These are phyloP conservation scores for Psilocybe cubensis DNA, from an alignment of 768 basidiomycete species.

Conservation along the genomic window DNA sequence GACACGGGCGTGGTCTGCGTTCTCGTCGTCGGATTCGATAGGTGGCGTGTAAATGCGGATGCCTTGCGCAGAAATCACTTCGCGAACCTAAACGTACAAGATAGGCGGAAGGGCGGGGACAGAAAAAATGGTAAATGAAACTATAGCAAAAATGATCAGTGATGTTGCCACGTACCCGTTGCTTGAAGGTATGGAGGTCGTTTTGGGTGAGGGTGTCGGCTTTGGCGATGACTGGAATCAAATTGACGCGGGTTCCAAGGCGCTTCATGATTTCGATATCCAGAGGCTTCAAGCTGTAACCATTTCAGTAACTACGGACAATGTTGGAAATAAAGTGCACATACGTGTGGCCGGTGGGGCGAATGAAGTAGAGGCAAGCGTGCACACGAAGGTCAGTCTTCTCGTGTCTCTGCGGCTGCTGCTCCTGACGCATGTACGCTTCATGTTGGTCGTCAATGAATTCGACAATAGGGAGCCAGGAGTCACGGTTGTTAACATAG, in stretches of 20 bases:
- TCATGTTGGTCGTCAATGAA: conserved; percentile 98
- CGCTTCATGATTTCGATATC: conserved; percentile 99
- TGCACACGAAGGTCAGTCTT: conserved; percentile 97
- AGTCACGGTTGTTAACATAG: conserved; percentile 99
- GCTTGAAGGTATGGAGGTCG: conserved; percentile 91
- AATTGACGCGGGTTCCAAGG: conserved; percentile 95
- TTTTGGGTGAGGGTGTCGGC: conserved; percentile 97
- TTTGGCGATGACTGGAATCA: conserved; percentile 97
- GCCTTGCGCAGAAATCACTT: conserved; percentile 87
- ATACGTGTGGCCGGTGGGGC: conserved; percentile 95
- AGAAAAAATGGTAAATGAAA: conserved; percentile 18
- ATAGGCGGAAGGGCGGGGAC: conserved; percentile 9
- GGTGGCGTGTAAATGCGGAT: conserved; percentile 96
- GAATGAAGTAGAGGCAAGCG: conserved; percentile 96
- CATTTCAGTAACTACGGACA: not conserved
- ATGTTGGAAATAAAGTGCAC: conserved; percentile 32
- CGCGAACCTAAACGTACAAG: conserved; percentile 66
- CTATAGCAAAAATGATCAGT: not conserved
- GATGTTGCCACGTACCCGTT: conserved; percentile 64
- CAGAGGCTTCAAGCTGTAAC: conserved; percentile 83
- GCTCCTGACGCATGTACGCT: conserved; percentile 96
- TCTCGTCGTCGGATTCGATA: conserved; percentile 84
- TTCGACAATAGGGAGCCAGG: conserved; percentile 97
- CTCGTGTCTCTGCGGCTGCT: conserved; percentile 93
- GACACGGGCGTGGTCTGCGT: conserved; percentile 85